Percentiles rank a stretch among this genome's conserved stretches.
phyloP scores from a whole-genome alignment of 768 basidiomycete genomes.

The Mycena metata region DNA sequence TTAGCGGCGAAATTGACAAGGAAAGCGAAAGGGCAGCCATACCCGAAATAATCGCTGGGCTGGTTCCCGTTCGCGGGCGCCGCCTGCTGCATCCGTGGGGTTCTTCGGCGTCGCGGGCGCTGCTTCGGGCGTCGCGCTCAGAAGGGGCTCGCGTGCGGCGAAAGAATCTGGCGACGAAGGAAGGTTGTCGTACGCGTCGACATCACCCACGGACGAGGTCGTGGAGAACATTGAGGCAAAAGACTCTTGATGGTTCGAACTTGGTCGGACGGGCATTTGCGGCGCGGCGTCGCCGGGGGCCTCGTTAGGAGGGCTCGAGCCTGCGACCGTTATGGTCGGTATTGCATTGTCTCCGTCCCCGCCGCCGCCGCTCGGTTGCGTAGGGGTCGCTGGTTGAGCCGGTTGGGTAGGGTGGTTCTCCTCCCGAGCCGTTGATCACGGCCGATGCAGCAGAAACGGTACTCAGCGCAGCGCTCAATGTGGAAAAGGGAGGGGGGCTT shows the following conservation, averaged over 20 bases:
- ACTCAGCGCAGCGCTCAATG: slow-evolving; percentile 59
- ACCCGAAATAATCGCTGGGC: slow-evolving; percentile 34
- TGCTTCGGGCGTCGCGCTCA: slow-evolving; percentile 41
- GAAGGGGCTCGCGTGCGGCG: slow-evolving; percentile 54
- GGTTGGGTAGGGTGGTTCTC: slow-evolving; percentile 16
- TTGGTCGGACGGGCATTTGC: slow-evolving; percentile 31
- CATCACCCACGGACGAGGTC: slow-evolving; percentile 27
- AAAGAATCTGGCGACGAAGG: slow-evolving; percentile 62
- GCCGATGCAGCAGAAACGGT: slow-evolving; percentile 63
- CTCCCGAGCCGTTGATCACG: slow-evolving; percentile 47
- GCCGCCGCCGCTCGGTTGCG: slow-evolving; percentile 2
- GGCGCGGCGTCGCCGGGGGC: slow-evolving; percentile 17
- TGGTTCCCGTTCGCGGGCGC: slow-evolving; percentile 26
- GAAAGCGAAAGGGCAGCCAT: slow-evolving; percentile 18
- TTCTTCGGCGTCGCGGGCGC: slow-evolving; percentile 40
- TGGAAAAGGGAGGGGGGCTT: slow-evolving; percentile 59
- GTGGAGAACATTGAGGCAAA: slow-evolving; percentile 39
- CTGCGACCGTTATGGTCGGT: slow-evolving; percentile 42
- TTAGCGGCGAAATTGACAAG: neutral
- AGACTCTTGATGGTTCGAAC: slow-evolving; percentile 31
- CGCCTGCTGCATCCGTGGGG: slow-evolving; percentile 10
- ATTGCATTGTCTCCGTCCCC: slow-evolving; percentile 35
- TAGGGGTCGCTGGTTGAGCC: neutral
- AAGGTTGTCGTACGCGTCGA: slow-evolving; percentile 55
- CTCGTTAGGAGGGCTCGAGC: slow-evolving; percentile 17